These are phyloP conservation scores for Crucibulum laeve DNA, from an alignment of 768 basidiomycete species.

Conservation along the genomic window DNA sequence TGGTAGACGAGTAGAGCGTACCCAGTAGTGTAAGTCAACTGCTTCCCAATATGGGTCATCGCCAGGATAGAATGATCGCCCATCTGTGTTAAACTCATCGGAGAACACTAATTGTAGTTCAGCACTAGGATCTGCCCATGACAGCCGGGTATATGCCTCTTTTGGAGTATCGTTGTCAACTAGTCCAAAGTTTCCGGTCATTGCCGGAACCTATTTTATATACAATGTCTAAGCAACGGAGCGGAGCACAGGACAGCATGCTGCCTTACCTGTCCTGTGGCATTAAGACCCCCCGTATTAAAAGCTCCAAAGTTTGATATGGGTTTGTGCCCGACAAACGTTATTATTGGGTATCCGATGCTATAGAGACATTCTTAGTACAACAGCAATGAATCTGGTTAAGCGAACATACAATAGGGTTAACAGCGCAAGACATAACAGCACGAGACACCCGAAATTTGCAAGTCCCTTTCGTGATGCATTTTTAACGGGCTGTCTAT, in stretches of 20 bases:
- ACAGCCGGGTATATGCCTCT: constrained; percentile 46
- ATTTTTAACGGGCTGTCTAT: constrained; percentile 19
- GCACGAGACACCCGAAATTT: constrained; percentile 57
- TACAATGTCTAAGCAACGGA: constrained; percentile 3
- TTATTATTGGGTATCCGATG: constrained; percentile 33
- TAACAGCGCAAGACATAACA: constrained; percentile 43
- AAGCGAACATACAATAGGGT: constrained; percentile 55
- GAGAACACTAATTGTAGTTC: constrained; percentile 61
- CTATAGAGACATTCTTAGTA: constrained; percentile 14
- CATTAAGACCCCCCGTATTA: constrained; percentile 53
- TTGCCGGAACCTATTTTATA: constrained; percentile 49
- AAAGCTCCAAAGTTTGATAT: constrained; percentile 25
- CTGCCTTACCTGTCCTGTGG: constrained; percentile 51
- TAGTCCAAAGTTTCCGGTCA: constrained; percentile 49
- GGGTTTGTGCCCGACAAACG: constrained; percentile 19
- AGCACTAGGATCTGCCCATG: constrained; percentile 51
- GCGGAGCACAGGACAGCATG: constrained; percentile 11
- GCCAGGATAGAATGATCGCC: constrained; percentile 73
- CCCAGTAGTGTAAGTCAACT: constrained; percentile 77
- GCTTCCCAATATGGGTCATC: constrained; percentile 88
- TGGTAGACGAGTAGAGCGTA: constrained; percentile 14
- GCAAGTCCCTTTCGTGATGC: constrained; percentile 51
- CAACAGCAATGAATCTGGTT: background rate
- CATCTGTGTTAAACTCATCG: constrained; percentile 75
- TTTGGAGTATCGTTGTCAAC: constrained; percentile 56